Evolutionary conservation across 2,329 filamentous ascomycete species (phyloP).

Genomic region (Fusarium torulosum): DNA sequence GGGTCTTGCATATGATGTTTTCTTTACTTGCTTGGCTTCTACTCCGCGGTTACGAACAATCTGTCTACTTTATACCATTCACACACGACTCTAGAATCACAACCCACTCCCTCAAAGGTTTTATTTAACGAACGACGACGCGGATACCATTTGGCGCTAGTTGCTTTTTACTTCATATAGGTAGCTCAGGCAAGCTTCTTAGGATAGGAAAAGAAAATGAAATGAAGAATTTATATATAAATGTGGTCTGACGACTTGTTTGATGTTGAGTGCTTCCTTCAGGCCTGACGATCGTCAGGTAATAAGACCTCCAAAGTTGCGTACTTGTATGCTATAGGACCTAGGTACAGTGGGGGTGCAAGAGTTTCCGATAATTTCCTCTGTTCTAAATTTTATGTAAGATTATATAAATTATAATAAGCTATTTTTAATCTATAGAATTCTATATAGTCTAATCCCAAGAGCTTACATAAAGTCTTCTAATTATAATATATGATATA

Average conservation of each 20-base stretch:
- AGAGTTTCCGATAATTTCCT: too few relatives aligned
- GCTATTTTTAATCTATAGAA: too few relatives aligned
- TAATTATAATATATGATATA: too few relatives aligned
- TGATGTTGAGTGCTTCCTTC: background rate
- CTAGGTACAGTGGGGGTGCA: too few relatives aligned
- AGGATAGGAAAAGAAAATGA: constrained; percentile 42
- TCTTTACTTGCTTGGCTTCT: constrained; percentile 32
- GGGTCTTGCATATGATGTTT: constrained; percentile 23
- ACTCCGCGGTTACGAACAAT: constrained; percentile 8
- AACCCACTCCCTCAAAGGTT: constrained; percentile 30
- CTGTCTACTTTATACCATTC: constrained; percentile 37
- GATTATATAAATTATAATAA: too few relatives aligned
- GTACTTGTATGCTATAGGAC: too few relatives aligned
- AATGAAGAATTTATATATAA: constrained; percentile 18
- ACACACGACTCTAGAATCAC: constrained; percentile 41
- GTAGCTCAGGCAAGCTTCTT: constrained; percentile 40
- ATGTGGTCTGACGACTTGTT: background rate
- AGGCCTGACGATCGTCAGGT: too few relatives aligned
- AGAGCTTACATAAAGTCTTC: too few relatives aligned
- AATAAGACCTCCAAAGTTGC: too few relatives aligned
- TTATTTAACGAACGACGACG: constrained; percentile 31
- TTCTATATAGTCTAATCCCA: too few relatives aligned
- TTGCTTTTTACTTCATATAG: constrained; percentile 36
- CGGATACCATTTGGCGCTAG: constrained; percentile 38
- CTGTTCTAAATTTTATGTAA: too few relatives aligned